A percentile compares a stretch with the other conserved stretches of the same genome.
phyloP scores from a whole-genome alignment of 257 asterid species.

The Solanum arcanum region DNA sequence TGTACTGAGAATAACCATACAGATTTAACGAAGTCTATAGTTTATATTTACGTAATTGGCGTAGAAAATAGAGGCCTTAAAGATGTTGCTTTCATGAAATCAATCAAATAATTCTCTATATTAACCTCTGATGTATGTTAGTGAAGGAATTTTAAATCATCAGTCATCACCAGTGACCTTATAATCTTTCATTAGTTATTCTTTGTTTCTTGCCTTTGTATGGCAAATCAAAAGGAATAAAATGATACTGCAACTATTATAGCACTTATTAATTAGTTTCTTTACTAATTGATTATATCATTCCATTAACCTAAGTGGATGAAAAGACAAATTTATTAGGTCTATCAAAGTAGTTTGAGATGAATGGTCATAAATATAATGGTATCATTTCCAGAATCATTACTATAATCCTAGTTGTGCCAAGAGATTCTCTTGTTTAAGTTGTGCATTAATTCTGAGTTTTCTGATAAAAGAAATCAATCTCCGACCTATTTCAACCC shows the following conservation, averaged over 20 bases:
- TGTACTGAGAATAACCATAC: background rate
- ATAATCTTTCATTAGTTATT: background rate
- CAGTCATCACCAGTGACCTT: background rate
- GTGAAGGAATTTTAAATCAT: background rate
- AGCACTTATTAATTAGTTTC: background rate
- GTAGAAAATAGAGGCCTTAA: background rate
- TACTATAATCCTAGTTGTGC: background rate
- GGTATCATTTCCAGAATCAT: background rate
- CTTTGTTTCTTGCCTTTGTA: background rate
- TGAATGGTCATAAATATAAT: background rate
- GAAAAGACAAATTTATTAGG: background rate
- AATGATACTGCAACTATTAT: background rate
- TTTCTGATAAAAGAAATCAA: background rate
- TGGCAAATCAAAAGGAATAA: background rate
- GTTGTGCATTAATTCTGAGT: background rate
- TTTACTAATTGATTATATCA: background rate
- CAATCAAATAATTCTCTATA: background rate
- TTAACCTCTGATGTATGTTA: background rate
- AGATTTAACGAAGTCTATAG: background rate
- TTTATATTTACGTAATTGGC: background rate
- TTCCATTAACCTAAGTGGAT: background rate
- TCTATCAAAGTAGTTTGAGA: background rate
- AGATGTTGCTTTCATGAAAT: background rate
- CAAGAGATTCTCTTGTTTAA: background rate
- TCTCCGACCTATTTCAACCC: background rate